Conservation (phyloP, 495 filamentous ascomycete genomes). For the Immersiella caudata region DNA sequence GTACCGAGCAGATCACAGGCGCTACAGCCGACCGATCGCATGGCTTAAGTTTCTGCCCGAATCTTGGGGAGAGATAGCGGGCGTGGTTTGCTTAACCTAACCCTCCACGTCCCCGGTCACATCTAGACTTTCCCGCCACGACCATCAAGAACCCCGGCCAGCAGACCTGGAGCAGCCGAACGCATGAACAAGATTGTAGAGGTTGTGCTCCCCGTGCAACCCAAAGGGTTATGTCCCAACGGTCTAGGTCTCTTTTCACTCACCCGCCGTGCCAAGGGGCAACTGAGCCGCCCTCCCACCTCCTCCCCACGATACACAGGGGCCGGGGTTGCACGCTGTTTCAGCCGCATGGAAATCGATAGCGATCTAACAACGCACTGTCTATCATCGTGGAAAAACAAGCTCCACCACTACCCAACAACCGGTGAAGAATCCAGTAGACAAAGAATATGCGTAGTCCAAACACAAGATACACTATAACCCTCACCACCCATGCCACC, state of each 20-base stretch:
- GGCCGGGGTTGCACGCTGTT: constrained; percentile 14
- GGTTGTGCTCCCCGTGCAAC: background rate
- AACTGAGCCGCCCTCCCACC: background rate
- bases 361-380: constrained; percentile 12
- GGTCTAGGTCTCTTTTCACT: background rate
- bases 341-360: constrained; percentile 20
- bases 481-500: too few relatives aligned
- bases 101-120: background rate
- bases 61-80: background rate
- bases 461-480: too few relatives aligned
- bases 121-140: background rate
- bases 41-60: background rate
- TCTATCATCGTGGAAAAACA: too few relatives aligned
- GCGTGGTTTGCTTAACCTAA: background rate
- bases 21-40: background rate
- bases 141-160: background rate
- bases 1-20: background rate
- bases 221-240: too few relatives aligned
- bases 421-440: background rate
- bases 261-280: background rate
- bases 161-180: background rate
- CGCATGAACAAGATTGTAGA: background rate
- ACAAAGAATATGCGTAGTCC: background rate
- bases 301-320: constrained; percentile 1
- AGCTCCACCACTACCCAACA: constrained; percentile 1